Evolutionary conservation across 805 yeast species (phyloP).

Genomic region (Scheffersomyces amazonensis): DNA sequence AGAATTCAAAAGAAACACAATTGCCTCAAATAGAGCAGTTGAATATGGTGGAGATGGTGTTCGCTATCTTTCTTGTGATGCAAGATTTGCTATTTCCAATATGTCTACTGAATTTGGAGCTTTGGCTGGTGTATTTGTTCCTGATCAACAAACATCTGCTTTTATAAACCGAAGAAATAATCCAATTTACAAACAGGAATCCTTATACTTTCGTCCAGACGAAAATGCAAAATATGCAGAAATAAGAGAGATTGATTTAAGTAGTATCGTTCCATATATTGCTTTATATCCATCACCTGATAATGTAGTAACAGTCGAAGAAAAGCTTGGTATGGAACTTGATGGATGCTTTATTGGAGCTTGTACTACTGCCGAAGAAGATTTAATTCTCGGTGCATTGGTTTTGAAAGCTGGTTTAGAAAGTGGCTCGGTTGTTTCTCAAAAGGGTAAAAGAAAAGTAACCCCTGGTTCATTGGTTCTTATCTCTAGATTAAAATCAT

Average conservation of each 20-base stretch:
- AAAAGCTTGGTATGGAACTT: background rate
- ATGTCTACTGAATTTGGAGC: background rate
- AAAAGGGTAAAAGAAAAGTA: background rate
- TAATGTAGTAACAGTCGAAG: background rate
- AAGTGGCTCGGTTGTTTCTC: background rate
- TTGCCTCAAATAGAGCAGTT: background rate
- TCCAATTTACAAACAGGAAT: background rate
- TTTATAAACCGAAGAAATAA: background rate
- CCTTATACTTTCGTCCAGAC: background rate
- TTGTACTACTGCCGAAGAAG: background rate
- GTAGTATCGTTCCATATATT: background rate
- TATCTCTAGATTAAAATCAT: background rate
- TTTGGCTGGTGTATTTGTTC: background rate
- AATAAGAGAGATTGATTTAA: background rate
- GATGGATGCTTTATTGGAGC: background rate
- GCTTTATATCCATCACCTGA: background rate
- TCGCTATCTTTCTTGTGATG: background rate
- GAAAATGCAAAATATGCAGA: background rate
- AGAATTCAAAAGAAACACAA: background rate
- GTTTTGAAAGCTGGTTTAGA: background rate
- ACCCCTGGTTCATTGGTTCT: background rate
- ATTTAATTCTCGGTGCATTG: background rate
- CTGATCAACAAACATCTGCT: background rate
- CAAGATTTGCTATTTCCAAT: background rate
- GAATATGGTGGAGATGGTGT: background rate